Conservation (phyloP, 2,329 filamentous ascomycete species). For the Apiospora saccharicola region DNA sequence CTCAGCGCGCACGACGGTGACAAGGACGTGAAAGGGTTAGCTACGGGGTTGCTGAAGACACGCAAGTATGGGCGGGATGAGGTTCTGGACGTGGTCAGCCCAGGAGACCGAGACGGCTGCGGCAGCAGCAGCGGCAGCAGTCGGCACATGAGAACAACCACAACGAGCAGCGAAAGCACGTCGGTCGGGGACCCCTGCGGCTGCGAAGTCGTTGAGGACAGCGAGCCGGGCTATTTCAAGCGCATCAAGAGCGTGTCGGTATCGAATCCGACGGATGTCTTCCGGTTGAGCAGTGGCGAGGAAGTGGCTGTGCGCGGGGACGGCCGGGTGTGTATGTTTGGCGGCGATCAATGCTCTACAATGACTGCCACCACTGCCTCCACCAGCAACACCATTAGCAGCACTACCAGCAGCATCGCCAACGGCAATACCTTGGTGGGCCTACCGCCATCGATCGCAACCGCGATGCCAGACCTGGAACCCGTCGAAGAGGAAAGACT, state of each 20-base stretch:
- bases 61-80: slow-evolving; percentile 53
- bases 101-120: slow-evolving; percentile 4
- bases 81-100: slow-evolving; percentile 46
- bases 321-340: slow-evolving; percentile 41
- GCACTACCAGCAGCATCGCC: too few species aligned
- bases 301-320: slow-evolving; percentile 51
- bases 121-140: slow-evolving; percentile 27
- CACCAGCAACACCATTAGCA: too few species aligned
- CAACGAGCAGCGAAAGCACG: slow-evolving; percentile 18
- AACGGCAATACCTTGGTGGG: not conserved
- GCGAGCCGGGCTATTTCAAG: not conserved
- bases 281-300: slow-evolving; percentile 52
- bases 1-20: slow-evolving; percentile 68
- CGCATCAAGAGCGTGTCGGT: slow-evolving; percentile 27
- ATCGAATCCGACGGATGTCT: slow-evolving; percentile 42
- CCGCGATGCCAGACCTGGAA: not conserved
- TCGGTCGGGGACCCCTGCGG: not conserved
- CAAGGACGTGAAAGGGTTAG: slow-evolving; percentile 62
- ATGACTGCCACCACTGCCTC: not conserved
- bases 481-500: not conserved
- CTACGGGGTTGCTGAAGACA: slow-evolving; percentile 58
- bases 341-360: not conserved
- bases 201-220: not conserved
- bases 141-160: slow-evolving; percentile 30
- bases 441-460: not conserved